phyloP scores from a whole-genome alignment of 2,329 filamentous ascomycete species.

The Westerdykella aurantiaca region DNA sequence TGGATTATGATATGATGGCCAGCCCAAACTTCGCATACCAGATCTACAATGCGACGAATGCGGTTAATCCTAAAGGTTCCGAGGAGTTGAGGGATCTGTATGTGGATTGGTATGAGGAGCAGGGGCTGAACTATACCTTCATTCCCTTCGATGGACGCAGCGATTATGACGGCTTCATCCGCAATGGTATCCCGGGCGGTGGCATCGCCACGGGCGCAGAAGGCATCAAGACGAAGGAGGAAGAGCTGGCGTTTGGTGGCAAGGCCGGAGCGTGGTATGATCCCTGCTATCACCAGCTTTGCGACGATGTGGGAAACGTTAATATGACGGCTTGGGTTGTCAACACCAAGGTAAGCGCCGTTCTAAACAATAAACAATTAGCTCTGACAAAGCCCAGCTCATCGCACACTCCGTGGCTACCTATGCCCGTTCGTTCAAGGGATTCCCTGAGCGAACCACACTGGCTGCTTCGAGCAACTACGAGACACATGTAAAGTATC shows the following conservation, averaged over 20 bases:
- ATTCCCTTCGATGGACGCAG: conserved; percentile 39
- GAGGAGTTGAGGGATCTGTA: conserved; percentile 36
- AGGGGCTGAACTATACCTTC: conserved; percentile 35
- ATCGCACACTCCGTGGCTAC: conserved; percentile 36
- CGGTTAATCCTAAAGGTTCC: conserved; percentile 31
- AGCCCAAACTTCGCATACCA: conserved; percentile 37
- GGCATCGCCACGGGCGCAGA: conserved; percentile 40
- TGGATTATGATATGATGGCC: conserved; percentile 43
- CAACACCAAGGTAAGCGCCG: conserved; percentile 30
- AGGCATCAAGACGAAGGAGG: conserved; percentile 37
- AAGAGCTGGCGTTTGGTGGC: conserved; percentile 35
- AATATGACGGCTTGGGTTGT: conserved; percentile 36
- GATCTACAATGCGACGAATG: conserved; percentile 38
- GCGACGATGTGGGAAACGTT: conserved; percentile 37
- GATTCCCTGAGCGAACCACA: conserved; percentile 28
- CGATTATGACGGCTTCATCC: conserved; percentile 40
- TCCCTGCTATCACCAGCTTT: conserved; percentile 37
- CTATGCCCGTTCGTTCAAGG: conserved; percentile 31
- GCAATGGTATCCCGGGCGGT: conserved; percentile 37
- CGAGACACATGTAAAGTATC: conserved; percentile 22
- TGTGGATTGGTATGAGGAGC: conserved; percentile 34
- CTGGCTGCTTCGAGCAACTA: conserved; percentile 16
- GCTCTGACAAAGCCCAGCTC: conserved; percentile 14
- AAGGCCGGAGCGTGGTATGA: conserved; percentile 37
- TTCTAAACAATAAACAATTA: not conserved